phyloP scores from a whole-genome alignment of 352 stramenopile genomes.

The Globisporangium spiculum region DNA sequence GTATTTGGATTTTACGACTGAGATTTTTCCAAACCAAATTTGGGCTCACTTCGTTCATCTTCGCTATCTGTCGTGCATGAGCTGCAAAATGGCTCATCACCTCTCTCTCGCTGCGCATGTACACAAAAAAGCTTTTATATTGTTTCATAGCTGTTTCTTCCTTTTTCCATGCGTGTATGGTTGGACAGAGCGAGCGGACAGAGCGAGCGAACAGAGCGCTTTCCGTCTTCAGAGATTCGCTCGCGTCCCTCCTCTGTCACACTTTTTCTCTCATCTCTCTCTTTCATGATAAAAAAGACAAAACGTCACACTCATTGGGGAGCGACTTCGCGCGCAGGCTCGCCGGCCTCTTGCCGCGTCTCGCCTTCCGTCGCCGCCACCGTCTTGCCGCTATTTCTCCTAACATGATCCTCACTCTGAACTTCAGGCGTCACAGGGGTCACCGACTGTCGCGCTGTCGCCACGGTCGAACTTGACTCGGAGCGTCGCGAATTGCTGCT shows the following conservation, averaged over 20 bases:
- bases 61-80: no score
- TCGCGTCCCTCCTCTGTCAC: not conserved
- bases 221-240: not conserved
- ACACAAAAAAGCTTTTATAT: slow-evolving; percentile 8
- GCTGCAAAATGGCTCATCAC: no score
- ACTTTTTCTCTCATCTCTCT: not conserved
- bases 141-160: not conserved
- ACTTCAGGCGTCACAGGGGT: slow-evolving; percentile 39
- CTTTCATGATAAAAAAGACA: not conserved
- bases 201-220: not conserved
- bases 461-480: slow-evolving; percentile 16
- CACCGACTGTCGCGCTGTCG: slow-evolving; percentile 23
- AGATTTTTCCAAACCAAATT: no score
- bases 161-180: not conserved
- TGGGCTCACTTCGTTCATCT: no score
- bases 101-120: not conserved
- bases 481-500: slow-evolving; percentile 18
- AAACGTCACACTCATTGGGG: not conserved
- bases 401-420: not conserved
- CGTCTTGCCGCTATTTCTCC: slow-evolving; percentile 15
- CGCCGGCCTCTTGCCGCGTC: slow-evolving; percentile 42
- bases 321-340: slow-evolving; percentile 42
- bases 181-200: not conserved
- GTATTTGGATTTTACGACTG: no score
- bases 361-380: slow-evolving; percentile 25